Base-by-base conservation (phyloP, 2,329 filamentous ascomycete species). In the Penicillium sp. region DNA sequence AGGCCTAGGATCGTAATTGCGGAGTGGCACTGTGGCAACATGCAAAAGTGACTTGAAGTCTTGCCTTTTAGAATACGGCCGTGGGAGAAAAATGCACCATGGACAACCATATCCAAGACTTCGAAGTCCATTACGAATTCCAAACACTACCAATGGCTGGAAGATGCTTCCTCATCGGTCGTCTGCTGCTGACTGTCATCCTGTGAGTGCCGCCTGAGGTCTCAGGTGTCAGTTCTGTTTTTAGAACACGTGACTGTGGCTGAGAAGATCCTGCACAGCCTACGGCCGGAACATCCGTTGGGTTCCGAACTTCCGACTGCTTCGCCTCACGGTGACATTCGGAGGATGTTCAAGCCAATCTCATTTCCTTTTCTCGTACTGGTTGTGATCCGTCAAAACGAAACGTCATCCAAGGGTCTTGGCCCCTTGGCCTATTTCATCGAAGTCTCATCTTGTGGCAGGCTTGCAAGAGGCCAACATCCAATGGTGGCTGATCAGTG, bases 301-400 rank as follows among this genome's bases (percentile, higher is more conserved):
- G 4, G 47, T 36, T 43, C 46, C 41, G 36, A 54, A 3, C 41
- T 36, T 43, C 46, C 41, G 36, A 54, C n/a, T 37, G 40, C 40
- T 56, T 56, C 39, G 58, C 58, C 58, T 52, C 56, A 35, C 59
- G 46, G 59, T 61, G 56, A 47, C 52, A 37, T 27, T 33, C 47
- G 40, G 43, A 47, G 14, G 3, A 40, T 24, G 36, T 39, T 37
- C 19, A 35, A 18, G 19, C 47, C 24, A 50, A 10, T 40, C 36
- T 35, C 18, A 6, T n/a, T 33, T n/a, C 31, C 22, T 22, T 18
- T 14, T 33, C 24, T 49, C 11, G 1, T 27, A 6, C 24, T 19
- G 33, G 7, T 22, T 40, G n/a, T 16, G n/a, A 14, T 22, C 35
- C 13, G 31, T 35, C 35, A 16, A 39, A 19, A 37, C 11, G 19